A percentile compares a stretch with the other conserved stretches of the same genome.
Conservation (phyloP, 208 protist genomes). For the Wallacemonas collosoma region DNA sequence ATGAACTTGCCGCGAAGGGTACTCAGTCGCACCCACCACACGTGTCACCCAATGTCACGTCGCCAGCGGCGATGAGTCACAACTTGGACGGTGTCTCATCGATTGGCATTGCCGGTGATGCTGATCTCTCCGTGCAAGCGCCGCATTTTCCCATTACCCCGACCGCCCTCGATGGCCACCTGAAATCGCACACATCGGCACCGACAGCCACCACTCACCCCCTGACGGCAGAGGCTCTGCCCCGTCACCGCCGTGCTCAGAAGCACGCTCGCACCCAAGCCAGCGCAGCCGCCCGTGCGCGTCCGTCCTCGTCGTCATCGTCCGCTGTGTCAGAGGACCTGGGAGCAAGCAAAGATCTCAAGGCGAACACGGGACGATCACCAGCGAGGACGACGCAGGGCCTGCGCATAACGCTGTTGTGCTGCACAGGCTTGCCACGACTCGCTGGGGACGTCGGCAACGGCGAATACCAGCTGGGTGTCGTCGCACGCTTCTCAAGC, state of each 20-base stretch:
- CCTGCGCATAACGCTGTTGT: conserved; percentile 5
- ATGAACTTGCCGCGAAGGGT: too few relatives aligned
- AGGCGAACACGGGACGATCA: not conserved
- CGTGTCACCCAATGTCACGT: not conserved
- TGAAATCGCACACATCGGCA: not conserved
- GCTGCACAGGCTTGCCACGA: conserved; percentile 5
- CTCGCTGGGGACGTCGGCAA: conserved; percentile 2
- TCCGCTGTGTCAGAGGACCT: too few relatives aligned
- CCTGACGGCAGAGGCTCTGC: not conserved
- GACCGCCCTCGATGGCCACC: not conserved
- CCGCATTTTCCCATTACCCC: not conserved
- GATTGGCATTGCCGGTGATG: not conserved
- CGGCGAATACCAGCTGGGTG: not conserved
- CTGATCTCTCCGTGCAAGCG: not conserved
- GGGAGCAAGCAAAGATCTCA: too few relatives aligned
- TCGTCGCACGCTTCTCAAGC: not conserved
- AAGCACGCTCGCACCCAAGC: not conserved
- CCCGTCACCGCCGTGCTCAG: not conserved
- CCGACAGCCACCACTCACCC: not conserved
- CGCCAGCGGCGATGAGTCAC: conserved; percentile 7
- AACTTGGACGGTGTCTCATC: conserved; percentile 12
- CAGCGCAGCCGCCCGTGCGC: too few relatives aligned
- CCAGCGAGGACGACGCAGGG: not conserved
- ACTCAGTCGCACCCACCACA: not conserved
- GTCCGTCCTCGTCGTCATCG: too few relatives aligned